phyloP scores from a whole-genome alignment of 2,329 filamentous ascomycete species.

The Aspergillus tanneri region DNA sequence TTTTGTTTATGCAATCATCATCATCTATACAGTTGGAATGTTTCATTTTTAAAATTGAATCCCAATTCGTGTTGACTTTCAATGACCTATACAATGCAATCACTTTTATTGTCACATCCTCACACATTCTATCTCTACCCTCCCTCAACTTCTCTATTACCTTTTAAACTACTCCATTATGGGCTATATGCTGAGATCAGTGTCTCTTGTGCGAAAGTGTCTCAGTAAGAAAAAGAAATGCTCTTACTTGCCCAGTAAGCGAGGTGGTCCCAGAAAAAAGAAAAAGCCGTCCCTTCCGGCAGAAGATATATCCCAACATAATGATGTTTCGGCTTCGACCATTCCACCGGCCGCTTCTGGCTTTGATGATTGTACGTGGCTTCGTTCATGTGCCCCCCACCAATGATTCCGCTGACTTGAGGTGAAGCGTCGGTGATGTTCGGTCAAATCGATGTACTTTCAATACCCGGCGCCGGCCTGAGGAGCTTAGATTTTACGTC shows the following conservation, averaged over 20 bases:
- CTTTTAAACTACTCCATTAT: not conserved
- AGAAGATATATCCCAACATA: slow-evolving; percentile 21
- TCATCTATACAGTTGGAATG: too few relatives aligned
- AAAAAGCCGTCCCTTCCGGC: slow-evolving; percentile 30
- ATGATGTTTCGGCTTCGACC: slow-evolving; percentile 22
- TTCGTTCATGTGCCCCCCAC: not conserved
- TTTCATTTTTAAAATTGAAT: too few relatives aligned
- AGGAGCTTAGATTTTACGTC: slow-evolving; percentile 40
- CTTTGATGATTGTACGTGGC: slow-evolving; percentile 35
- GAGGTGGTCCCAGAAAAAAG: slow-evolving; percentile 46
- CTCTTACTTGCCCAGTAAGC: slow-evolving; percentile 45
- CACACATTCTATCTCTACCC: not conserved
- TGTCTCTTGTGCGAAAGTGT: slow-evolving; percentile 32
- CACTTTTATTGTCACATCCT: not conserved
- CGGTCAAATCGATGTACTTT: slow-evolving; percentile 42
- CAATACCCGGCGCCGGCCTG: slow-evolving; percentile 41
- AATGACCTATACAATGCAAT: not conserved
- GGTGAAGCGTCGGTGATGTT: slow-evolving; percentile 36
- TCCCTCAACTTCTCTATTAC: not conserved
- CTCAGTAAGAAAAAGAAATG: slow-evolving; percentile 41
- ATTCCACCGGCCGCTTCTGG: slow-evolving; percentile 23
- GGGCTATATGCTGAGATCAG: slow-evolving; percentile 8
- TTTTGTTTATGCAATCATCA: not conserved
- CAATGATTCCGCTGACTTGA: slow-evolving; percentile 17
- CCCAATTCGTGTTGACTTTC: not conserved